phyloP scores from a whole-genome alignment of 176 grass and related monocot species.

The Elaeis guineensis region DNA sequence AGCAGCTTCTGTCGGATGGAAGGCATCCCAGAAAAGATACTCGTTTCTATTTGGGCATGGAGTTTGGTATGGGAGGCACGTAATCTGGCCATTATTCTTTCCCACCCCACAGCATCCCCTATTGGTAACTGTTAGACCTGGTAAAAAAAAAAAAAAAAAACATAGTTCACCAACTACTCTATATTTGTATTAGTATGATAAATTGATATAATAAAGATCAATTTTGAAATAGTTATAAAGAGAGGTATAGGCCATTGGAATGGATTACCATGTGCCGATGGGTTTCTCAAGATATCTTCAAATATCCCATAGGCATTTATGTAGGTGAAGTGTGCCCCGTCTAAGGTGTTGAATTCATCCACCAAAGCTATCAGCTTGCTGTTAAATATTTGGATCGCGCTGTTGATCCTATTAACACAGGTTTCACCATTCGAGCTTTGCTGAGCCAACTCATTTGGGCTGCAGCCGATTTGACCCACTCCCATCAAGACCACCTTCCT shows the following conservation, averaged over 20 bases:
- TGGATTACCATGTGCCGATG: slow-evolving; percentile 26
- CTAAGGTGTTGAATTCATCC: slow-evolving; percentile 59
- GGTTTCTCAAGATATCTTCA: slow-evolving; percentile 41
- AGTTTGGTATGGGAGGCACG: slow-evolving; percentile 74
- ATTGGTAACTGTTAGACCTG: slow-evolving; percentile 70
- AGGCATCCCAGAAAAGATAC: slow-evolving; percentile 97
- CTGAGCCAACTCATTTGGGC: slow-evolving; percentile 74
- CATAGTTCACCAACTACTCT: too few species aligned
- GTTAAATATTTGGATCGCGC: slow-evolving; percentile 77
- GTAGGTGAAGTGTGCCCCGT: slow-evolving; percentile 74
- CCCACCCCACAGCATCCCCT: slow-evolving; percentile 85
- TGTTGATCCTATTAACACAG: slow-evolving; percentile 33
- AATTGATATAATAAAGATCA: too few species aligned
- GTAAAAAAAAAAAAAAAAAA: background rate
- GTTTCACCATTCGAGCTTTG: slow-evolving; percentile 16
- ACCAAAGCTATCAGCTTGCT: slow-evolving; percentile 37
- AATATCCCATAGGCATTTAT: slow-evolving; percentile 80
- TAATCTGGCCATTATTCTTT: slow-evolving; percentile 68
- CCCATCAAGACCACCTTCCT: slow-evolving; percentile 63
- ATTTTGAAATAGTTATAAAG: too few species aligned
- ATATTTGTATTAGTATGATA: too few species aligned
- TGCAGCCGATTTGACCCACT: slow-evolving; percentile 81
- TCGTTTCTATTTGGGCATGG: slow-evolving; percentile 55
- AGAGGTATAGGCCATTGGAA: too few species aligned
- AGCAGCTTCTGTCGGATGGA: slow-evolving; percentile 50